Evolutionary conservation across 257 asterid genomes (phyloP).

Genomic region (Solanum ossicruentum): DNA sequence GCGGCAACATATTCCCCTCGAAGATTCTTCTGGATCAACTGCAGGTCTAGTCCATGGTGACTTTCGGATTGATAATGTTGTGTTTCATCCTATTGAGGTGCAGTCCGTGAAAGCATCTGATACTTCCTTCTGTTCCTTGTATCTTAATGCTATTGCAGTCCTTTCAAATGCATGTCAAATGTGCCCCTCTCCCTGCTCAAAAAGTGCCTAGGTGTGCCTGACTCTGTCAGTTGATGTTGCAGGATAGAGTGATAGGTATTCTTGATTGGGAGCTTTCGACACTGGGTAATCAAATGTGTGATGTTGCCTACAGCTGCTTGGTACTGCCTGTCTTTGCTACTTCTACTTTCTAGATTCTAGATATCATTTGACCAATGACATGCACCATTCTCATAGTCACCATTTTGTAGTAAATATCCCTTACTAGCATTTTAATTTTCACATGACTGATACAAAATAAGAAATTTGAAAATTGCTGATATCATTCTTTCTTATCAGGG

Average conservation of each 20-base stretch:
- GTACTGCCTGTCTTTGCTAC: slow-evolving; percentile 29
- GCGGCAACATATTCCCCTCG: slow-evolving; percentile 65
- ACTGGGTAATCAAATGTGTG: slow-evolving; percentile 93
- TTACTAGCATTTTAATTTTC: background rate
- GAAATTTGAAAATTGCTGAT: slow-evolving; percentile 1
- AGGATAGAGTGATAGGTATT: slow-evolving; percentile 93
- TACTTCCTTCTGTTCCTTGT: background rate
- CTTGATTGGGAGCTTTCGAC: slow-evolving; percentile 98
- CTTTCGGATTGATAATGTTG: slow-evolving; percentile 89
- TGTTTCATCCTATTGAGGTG: slow-evolving; percentile 95
- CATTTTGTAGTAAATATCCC: background rate
- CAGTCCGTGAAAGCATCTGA: slow-evolving; percentile 2
- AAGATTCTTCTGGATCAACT: slow-evolving; percentile 78
- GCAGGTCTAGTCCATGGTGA: slow-evolving; percentile 97
- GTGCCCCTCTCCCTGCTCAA: background rate
- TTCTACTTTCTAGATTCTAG: background rate
- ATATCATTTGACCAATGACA: background rate
- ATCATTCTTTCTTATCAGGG: slow-evolving; percentile 27
- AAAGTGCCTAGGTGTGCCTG: background rate
- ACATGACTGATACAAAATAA: background rate
- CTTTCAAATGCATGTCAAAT: background rate
- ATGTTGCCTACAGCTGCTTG: slow-evolving; percentile 89
- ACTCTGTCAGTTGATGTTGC: slow-evolving; percentile 16
- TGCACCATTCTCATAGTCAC: background rate
- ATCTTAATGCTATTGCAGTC: background rate